Evolutionary conservation across 352 stramenopile species (phyloP).

Genomic region (Pythium angustatum): DNA sequence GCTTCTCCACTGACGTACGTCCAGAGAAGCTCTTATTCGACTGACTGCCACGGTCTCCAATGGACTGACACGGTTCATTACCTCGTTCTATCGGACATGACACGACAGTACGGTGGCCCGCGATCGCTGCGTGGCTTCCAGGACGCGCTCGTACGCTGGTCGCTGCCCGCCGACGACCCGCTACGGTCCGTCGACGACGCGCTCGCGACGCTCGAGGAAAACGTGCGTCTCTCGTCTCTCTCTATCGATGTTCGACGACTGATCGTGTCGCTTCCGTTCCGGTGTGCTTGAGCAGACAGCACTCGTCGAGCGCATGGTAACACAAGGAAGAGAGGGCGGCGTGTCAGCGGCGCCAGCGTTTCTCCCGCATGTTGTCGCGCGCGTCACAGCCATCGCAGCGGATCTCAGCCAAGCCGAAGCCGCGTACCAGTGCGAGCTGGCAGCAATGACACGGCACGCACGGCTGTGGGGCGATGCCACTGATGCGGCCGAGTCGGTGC

Average conservation of each 20-base stretch:
- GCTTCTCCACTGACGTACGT: conserved; percentile 22
- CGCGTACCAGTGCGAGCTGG: neutral
- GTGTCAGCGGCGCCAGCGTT: neutral
- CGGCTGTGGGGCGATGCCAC: conserved; percentile 3
- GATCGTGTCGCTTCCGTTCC: neutral
- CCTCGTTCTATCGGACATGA: neutral
- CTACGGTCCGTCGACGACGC: conserved; percentile 1
- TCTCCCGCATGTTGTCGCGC: neutral
- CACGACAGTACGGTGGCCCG: neutral
- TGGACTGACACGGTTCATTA: neutral
- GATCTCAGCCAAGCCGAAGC: neutral
- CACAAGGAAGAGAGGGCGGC: neutral
- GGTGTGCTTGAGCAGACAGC: neutral
- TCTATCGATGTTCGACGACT: neutral
- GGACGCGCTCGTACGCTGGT: conserved; percentile 19
- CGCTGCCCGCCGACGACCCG: conserved; percentile 1
- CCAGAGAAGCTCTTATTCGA: too few relatives aligned
- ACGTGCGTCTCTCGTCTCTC: neutral
- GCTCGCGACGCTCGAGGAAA: conserved; percentile 7
- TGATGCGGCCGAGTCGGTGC: neutral
- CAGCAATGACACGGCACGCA: neutral
- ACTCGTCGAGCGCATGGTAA: conserved; percentile 12
- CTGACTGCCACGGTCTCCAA: neutral
- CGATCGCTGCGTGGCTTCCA: conserved; percentile 17
- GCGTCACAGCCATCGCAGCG: neutral